Evolutionary conservation across 116 monocot genomes (phyloP).

Genomic region (Zostera marina): DNA sequence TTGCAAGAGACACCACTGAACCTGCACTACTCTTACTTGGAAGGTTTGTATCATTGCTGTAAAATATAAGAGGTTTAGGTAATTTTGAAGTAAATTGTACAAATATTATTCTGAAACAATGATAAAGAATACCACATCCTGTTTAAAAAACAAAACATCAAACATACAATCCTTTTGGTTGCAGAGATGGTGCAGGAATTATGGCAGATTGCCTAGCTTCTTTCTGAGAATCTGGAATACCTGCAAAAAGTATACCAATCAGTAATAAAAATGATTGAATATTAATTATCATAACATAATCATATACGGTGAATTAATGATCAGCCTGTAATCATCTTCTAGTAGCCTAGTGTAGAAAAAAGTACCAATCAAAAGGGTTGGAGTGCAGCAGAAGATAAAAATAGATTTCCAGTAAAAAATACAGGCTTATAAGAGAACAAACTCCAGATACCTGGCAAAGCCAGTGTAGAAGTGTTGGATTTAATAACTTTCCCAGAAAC

Average conservation of each 20-base stretch:
- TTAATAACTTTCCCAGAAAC: conserved; percentile 18
- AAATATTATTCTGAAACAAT: neutral
- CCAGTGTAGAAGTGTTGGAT: conserved; percentile 28
- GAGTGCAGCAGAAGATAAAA: neutral
- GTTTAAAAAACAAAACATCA: conserved; percentile 15
- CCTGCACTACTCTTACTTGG: conserved; percentile 28
- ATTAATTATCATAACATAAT: neutral
- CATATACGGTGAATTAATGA: neutral
- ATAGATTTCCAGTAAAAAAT: neutral
- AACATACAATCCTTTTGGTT: conserved; percentile 67
- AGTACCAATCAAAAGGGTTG: neutral
- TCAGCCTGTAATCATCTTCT: neutral
- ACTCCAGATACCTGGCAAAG: conserved; percentile 36
- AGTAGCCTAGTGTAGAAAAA: neutral
- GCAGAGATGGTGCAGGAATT: conserved; percentile 26
- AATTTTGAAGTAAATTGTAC: neutral
- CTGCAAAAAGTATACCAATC: conserved; percentile 14
- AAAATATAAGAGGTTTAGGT: conserved; percentile 4
- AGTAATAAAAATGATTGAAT: conserved; percentile 1
- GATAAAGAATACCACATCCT: neutral
- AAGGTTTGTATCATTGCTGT: conserved; percentile 29
- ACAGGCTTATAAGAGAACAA: neutral
- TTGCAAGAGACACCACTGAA: conserved; percentile 32
- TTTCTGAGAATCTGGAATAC: conserved; percentile 25
- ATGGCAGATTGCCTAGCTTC: conserved; percentile 33